Conservation (phyloP, 1,139 yeast genomes). For the Candida frijolesensis region DNA sequence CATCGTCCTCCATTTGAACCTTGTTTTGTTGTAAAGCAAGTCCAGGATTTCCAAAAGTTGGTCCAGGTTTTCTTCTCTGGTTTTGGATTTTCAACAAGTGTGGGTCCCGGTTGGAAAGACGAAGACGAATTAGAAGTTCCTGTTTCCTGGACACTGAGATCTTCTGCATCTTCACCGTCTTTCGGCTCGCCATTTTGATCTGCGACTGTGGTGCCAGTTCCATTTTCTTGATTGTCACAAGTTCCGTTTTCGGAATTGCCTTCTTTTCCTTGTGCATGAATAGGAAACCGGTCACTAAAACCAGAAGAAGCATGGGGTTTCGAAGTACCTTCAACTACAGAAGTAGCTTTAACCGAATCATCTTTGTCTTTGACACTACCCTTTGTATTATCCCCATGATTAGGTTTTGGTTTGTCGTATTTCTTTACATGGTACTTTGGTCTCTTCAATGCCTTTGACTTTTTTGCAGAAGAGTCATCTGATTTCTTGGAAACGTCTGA, state of each 20-base stretch:
- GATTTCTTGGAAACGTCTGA: conserved; percentile 4
- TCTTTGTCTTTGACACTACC: background rate
- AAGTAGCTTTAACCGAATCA: background rate
- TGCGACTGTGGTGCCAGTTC: background rate
- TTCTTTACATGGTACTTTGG: conserved; percentile 1
- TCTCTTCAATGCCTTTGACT: background rate
- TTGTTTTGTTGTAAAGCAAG: background rate
- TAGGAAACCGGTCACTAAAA: background rate
- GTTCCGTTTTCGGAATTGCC: background rate
- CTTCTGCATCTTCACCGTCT: background rate
- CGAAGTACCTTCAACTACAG: background rate
- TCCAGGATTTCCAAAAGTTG: background rate
- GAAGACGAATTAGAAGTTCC: background rate
- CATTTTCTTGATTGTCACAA: background rate
- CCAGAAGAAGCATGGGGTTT: background rate
- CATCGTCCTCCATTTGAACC: too few relatives aligned
- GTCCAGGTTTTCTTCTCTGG: conserved; percentile 1
- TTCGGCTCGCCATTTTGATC: background rate
- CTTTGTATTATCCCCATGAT: background rate
- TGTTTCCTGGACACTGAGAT: background rate
- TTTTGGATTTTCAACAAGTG: conserved; percentile 1
- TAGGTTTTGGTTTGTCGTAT: background rate
- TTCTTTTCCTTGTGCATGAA: conserved; percentile 1
- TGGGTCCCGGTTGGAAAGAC: conserved; percentile 1
- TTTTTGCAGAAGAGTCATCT: background rate